A percentile compares a stretch with the other conserved stretches of the same genome.
These are phyloP conservation scores for Dactylellina leptospora DNA, from an alignment of 2,329 filamentous ascomycete genomes.

Conservation along the genomic window DNA sequence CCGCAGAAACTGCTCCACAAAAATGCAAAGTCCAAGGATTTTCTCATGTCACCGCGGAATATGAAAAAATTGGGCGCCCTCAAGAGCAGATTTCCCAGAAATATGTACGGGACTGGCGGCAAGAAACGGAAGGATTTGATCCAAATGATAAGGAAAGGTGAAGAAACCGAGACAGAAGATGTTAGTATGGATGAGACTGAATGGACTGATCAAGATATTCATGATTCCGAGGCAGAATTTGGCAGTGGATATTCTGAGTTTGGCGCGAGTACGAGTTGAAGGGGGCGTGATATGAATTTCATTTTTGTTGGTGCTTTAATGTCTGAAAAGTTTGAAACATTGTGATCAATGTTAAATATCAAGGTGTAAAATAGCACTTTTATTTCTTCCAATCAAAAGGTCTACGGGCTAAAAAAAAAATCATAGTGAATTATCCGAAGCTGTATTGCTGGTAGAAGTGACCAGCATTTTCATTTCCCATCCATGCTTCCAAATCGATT, in stretches of 20 bases:
- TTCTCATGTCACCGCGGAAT: background rate
- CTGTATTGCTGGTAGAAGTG: too few relatives aligned
- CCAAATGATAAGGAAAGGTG: background rate
- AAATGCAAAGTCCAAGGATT: conserved; percentile 25
- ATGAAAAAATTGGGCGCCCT: conserved; percentile 11
- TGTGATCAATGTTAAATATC: too few relatives aligned
- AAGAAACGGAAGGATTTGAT: conserved; percentile 4
- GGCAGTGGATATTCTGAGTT: background rate
- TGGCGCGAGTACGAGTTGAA: background rate
- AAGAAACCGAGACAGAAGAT: background rate
- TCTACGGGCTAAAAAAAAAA: too few relatives aligned
- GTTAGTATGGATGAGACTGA: conserved; percentile 8
- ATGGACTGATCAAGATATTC: conserved; percentile 9
- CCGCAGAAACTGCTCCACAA: conserved; percentile 46
- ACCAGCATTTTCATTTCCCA: conserved; percentile 26
- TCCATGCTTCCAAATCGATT: conserved; percentile 46
- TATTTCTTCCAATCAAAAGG: too few relatives aligned
- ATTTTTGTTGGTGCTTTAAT: too few relatives aligned
- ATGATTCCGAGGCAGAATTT: background rate
- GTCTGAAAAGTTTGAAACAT: too few relatives aligned
- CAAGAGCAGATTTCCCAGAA: conserved; percentile 25
- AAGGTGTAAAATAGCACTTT: too few relatives aligned
- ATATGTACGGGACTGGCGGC: conserved; percentile 9
- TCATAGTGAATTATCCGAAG: too few relatives aligned
- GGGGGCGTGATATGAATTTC: too few relatives aligned